These are phyloP conservation scores for Trichophyton benhamiae DNA, from an alignment of 2,329 filamentous ascomycete genomes.

Conservation along the genomic window DNA sequence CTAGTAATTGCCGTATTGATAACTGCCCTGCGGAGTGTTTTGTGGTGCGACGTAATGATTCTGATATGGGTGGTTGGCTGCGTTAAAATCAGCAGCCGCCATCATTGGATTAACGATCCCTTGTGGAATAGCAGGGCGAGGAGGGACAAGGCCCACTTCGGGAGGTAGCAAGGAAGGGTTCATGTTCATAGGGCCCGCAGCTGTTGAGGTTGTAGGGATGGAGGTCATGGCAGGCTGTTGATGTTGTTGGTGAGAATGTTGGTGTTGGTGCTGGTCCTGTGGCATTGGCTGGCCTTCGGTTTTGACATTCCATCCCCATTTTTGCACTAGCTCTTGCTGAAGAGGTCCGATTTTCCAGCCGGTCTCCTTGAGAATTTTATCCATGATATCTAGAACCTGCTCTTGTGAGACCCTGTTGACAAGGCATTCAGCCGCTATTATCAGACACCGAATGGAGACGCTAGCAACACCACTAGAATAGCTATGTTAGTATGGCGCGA, in stretches of 20 bases:
- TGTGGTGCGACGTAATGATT: slow-evolving; percentile 62
- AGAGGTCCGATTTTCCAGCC: slow-evolving; percentile 66
- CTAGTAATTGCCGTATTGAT: slow-evolving; percentile 16
- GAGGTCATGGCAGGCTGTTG: background rate
- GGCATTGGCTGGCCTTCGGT: background rate
- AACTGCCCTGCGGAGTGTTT: slow-evolving; percentile 33
- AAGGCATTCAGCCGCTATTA: slow-evolving; percentile 63
- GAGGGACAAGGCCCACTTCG: slow-evolving; percentile 17
- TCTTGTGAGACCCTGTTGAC: slow-evolving; percentile 59
- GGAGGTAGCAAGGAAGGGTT: slow-evolving; percentile 15
- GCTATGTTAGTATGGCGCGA: background rate
- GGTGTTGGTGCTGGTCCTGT: slow-evolving; percentile 23
- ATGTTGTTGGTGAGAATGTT: background rate
- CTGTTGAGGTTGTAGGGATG: slow-evolving; percentile 1
- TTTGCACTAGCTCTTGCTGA: slow-evolving; percentile 58
- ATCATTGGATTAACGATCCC: slow-evolving; percentile 59
- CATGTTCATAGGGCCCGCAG: slow-evolving; percentile 6
- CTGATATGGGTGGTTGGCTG: slow-evolving; percentile 70
- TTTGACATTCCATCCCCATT: slow-evolving; percentile 60
- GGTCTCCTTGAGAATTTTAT: slow-evolving; percentile 60
- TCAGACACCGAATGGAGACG: slow-evolving; percentile 66
- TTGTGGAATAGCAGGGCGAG: slow-evolving; percentile 24
- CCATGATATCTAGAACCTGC: slow-evolving; percentile 66
- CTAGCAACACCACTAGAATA: slow-evolving; percentile 53
- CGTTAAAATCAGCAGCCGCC: slow-evolving; percentile 59